Conservation (phyloP, 176 grass and related monocot genomes). For the Eragrostis nindensis region DNA sequence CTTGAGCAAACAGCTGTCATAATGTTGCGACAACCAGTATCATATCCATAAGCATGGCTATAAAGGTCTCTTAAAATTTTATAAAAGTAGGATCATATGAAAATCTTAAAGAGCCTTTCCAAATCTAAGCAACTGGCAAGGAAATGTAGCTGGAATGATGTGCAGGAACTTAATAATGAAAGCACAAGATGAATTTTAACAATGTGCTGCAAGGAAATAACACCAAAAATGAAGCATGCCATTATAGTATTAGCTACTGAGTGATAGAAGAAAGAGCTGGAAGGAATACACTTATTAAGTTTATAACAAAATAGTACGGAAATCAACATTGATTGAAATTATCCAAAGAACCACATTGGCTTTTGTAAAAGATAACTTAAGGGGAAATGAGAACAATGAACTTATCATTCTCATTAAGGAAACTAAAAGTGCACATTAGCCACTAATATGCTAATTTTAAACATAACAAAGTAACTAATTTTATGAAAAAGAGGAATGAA, state of each 20-base stretch:
- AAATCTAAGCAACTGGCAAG: neutral
- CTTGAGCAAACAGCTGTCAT: constrained; percentile 82
- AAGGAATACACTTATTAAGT: neutral
- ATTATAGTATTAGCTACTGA: constrained; percentile 17
- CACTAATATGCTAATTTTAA: constrained; percentile 14
- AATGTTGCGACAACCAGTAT: constrained; percentile 30
- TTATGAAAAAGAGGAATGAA: neutral
- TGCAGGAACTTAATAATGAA: constrained; percentile 12
- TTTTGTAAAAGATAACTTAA: constrained; percentile 20
- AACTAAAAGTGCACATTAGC: constrained; percentile 15
- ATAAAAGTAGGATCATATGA: neutral
- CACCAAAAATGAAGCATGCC: neutral
- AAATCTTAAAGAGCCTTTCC: constrained; percentile 25
- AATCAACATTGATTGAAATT: constrained; percentile 5
- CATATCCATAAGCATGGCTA: constrained; percentile 9
- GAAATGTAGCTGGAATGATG: neutral
- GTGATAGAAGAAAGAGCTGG: neutral
- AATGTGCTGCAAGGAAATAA: constrained; percentile 4
- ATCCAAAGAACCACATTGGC: neutral
- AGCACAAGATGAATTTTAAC: constrained; percentile 15
- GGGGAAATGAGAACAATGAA: neutral
- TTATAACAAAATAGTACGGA: neutral
- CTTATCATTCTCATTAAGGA: constrained; percentile 27
- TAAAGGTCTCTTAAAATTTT: constrained; percentile 1
- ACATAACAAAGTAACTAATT: constrained; percentile 15